Base-by-base conservation (phyloP, 2,329 filamentous ascomycete genomes). In the Annulohypoxylon truncatum region DNA sequence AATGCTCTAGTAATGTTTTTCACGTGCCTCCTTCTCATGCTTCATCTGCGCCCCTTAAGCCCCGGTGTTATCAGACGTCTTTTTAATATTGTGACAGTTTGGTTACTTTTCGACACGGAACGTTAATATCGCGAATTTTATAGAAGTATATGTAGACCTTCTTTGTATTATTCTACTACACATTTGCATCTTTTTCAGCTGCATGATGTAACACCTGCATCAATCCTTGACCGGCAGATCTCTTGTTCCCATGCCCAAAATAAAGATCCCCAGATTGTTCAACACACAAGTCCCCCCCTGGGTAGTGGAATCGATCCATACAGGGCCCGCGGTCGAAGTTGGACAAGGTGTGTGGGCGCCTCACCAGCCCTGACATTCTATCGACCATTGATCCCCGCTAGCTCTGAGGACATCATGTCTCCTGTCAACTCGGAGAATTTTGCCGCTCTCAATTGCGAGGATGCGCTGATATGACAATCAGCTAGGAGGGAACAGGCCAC, bases 391-490 rank as follows among this genome's bases (percentile, higher is more conserved):
- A 63, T 69, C 64, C 64, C 64, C 64, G 64, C 64, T 67, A 69
- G 64, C 67, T 60, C 46, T 63, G 46, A 67, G 64, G 40, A 22
- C 29, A 47, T 55, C 64, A 61, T 59, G 58, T 42, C 38, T 60
- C 58, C 64, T 64, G 65, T 66, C 61, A 64, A 68, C 54, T 70
- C 67, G 67, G 67, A 70, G 67, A 70, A 68, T 70, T 70, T 70
- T 70, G 61, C 67, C 64, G 61, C 50, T 61, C 50, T 64, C 56
- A 51, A 51, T 52, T 59, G 44, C 61, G 62, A 70, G 62, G 65
- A 60, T 66, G 46, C 59, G 52, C 55, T 67, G 61, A 63, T 65
- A 64, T 63, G 58, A 20, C 20, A 58, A 65, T 64, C 62, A 40
- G 18, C 46, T 57, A 44, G 57, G 57, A 59, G 54, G 44, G 57